Evolutionary conservation across 2,329 filamentous ascomycete species (phyloP).

Genomic region (Xylariomycetidae sp.): DNA sequence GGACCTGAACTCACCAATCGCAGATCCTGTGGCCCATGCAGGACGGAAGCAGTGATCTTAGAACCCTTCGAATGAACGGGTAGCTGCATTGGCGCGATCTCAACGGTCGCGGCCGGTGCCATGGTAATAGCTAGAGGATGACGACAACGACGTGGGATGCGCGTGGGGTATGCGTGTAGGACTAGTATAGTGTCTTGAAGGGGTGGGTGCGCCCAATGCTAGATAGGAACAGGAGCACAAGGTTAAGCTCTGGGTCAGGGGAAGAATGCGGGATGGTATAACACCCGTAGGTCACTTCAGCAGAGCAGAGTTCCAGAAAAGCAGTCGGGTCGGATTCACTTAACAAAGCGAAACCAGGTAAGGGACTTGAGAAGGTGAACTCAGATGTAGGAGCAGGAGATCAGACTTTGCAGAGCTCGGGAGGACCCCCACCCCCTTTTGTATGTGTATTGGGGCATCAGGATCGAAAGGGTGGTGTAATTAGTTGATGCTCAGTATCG

Average conservation of each 20-base stretch:
- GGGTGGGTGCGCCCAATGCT: too few relatives aligned
- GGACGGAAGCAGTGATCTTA: constrained; percentile 46
- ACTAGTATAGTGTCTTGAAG: too few relatives aligned
- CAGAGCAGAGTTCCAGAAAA: too few relatives aligned
- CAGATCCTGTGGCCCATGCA: constrained; percentile 52
- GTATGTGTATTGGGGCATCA: constrained; percentile 1
- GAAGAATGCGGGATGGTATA: too few relatives aligned
- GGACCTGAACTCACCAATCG: constrained; percentile 43
- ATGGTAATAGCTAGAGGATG: constrained; percentile 37
- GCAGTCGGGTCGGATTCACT: too few relatives aligned
- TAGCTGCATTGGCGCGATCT: constrained; percentile 37
- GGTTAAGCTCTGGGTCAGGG: too few relatives aligned
- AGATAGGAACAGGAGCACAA: too few relatives aligned
- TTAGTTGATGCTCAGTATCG: constrained; percentile 9
- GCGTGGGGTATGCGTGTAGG: constrained; percentile 8
- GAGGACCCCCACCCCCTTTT: constrained; percentile 9
- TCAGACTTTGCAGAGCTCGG: constrained; percentile 4
- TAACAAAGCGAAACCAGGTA: too few relatives aligned
- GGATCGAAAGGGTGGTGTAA: constrained; percentile 2
- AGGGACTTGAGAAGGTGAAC: constrained; percentile 3
- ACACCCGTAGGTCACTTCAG: too few relatives aligned
- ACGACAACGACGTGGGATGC: constrained; percentile 28
- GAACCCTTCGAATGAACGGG: constrained; percentile 36
- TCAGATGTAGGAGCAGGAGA: constrained; percentile 4
- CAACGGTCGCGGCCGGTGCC: constrained; percentile 44